Base-by-base conservation (phyloP, 2,329 filamentous ascomycete genomes). In the Diplodia scrobiculata region DNA sequence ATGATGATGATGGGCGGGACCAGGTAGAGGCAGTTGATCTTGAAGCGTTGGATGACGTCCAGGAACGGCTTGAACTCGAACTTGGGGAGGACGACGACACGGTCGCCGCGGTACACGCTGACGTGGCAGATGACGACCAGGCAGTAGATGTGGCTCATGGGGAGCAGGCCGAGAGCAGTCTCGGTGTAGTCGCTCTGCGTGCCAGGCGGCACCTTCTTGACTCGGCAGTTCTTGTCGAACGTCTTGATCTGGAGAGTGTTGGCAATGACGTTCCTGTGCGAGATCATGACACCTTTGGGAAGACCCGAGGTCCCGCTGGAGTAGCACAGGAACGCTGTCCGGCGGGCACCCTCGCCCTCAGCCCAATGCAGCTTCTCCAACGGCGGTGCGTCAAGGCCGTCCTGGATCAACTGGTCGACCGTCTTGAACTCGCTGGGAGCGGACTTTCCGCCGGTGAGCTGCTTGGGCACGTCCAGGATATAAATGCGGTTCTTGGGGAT, bases 201-300 rank as follows among this genome's bases (percentile, higher is more conserved):
- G 52, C 68, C 77, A 74, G 68, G 81, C 75, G n/a, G 75, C 65
- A 63, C 79, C 70, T 67, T 73, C 55, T 62, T 84, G 76, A 81
- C 73, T 70, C 84, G 70, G 67, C 72, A 70, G 0, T 74, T 71
- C 36, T 78, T 74, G 51, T 89, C 86, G 68, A 78, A 87, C 0
- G 82, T 73, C 6, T 72, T 73, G 65, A 88, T 82, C 74, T 92
- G 90, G 54, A 92, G 72, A 0, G 87, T 84, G 73, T 93, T 94
- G 63, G 90, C 85, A 55, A 94, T 93, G 51, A 93, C 88, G 69
- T 94, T 94, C 45, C 80, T 79, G 74, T 94, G 91, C 3, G 89
- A 90, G 67, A 94, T 90, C 87, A 91, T 92, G 63, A 93, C 91
- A 52, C 90, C 91, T 88, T 92, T 92, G 86, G 91, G 91, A 45